Conservation (phyloP, 805 yeast genomes). For the Zygotorulaspora chibaensis region DNA sequence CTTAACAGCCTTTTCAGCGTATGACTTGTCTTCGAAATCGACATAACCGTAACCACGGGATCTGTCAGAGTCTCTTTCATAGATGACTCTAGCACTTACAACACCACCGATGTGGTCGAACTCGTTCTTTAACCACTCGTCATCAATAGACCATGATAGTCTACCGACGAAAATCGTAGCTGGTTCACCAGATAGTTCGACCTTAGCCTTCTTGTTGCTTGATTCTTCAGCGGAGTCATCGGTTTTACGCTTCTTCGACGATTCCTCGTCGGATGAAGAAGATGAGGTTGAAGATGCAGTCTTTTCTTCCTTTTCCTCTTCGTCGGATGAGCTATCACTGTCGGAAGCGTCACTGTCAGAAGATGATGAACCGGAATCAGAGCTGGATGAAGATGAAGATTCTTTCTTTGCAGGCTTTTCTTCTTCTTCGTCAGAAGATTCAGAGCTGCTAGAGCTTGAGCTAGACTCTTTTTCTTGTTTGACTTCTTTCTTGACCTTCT, state of each 20-base stretch:
- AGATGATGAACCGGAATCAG: slow-evolving; percentile 9
- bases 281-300: slow-evolving; percentile 32
- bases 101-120: slow-evolving; percentile 83
- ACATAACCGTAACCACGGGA: slow-evolving; percentile 98
- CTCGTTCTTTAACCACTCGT: slow-evolving; percentile 85
- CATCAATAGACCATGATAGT: slow-evolving; percentile 95
- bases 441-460: slow-evolving; percentile 23
- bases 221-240: slow-evolving; percentile 35
- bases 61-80: slow-evolving; percentile 87
- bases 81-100: slow-evolving; percentile 82
- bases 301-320: slow-evolving; percentile 19
- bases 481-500: slow-evolving; percentile 10
- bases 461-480: slow-evolving; percentile 18
- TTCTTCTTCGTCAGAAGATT: slow-evolving; percentile 32
- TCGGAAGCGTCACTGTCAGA: slow-evolving; percentile 4
- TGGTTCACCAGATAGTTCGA: slow-evolving; percentile 50
- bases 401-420: slow-evolving; percentile 35
- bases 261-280: slow-evolving; percentile 25
- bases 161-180: slow-evolving; percentile 95
- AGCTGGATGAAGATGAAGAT: slow-evolving; percentile 31
- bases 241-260: slow-evolving; percentile 35
- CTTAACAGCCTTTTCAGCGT: slow-evolving; percentile 81
- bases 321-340: slow-evolving; percentile 9
- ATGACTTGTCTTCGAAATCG: slow-evolving; percentile 73
- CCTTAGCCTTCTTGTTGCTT: slow-evolving; percentile 43